Evolutionary conservation across 208 protist genomes (phyloP), one percentile per base, ranked within the genome.

Genomic region (Naegleria lovaniensis): DNA sequence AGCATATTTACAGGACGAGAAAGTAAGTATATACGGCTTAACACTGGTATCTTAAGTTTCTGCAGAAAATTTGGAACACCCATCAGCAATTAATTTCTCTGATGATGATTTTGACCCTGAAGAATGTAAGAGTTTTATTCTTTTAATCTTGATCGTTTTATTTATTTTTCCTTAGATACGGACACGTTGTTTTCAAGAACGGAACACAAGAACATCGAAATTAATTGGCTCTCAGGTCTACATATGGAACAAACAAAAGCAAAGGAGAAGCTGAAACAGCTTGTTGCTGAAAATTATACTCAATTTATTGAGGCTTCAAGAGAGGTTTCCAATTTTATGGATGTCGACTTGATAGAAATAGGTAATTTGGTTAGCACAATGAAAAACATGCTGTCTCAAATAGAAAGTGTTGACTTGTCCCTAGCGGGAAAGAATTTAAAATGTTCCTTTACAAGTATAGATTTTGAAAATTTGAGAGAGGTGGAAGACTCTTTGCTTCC

Each of bases 241-340:
- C 25, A 25, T 9, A 79, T 36, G 19, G 67, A 79, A 79, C 67
- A 79, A 79, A 79, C 16, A 36, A 79, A 79, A 79, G 16, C 67
- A 79, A 79, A 79, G 9, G 29, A 79, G n/a, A 79, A 79, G n/a
- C n/a, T 79, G 36, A 19, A 79, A 79, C 25, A 79, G n/a, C n/a
- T 79, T 36, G 67, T 79, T 79, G 19, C 67, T 36, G 67, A 79
- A 36, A 79, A 79, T 36, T 79, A 79, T 79, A 9, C 7, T 9
- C 16, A 79, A 79, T 79, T 79, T 33, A 79, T 79, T 79, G 67
- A 79, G 5, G 67, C 67, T 79, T 79, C 67, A 79, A 79, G 36
- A 79, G 67, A 79, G 9, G 67, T 79, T 79, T 79, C 67, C 25
- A 79, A 33, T 79, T 79, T 79, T 79, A 79, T 79, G 16, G 67